Base-by-base conservation (phyloP, 768 basidiomycete species). In the Tulasnella sp. region DNA sequence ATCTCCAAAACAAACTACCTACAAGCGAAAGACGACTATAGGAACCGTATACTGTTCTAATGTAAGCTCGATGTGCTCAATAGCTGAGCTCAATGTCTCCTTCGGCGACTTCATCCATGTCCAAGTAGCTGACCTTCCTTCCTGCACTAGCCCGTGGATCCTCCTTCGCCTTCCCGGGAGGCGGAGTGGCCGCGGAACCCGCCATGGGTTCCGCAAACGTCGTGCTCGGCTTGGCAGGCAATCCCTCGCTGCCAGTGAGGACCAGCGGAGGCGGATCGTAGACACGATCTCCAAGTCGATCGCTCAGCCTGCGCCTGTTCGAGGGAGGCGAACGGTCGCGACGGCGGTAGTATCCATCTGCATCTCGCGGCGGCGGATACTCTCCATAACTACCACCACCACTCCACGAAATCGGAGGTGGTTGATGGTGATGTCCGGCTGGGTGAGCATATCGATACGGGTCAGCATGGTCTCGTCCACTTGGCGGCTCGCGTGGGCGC, bases 61-160 rank as follows among this genome's bases (percentile, higher is more conserved):
- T n/a, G n/a, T n/a, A n/a, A n/a, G n/a, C n/a, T 4, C 22, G 14
- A 59, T 12, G 5, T 17, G 34, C 69, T 77, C 72, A 78, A 64
- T 78, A 77, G 76, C 35, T 77, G 79, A 77, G 74, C 78, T 72
- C 87, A 77, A 87, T 86, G 79, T 87, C 89, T 42, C 86, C 89
- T 84, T 91, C 91, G 35, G 93, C 91, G 75, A 94, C 92, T 79
- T 91, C 83, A 82, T 98, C 95, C 89, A 97, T 92, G 81, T 98
- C 95, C 79, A 94, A 89, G 78, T 98, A 98, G 81, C 92, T 94
- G 71, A 98, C 88, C 80, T 92, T 87, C 81, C 89, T 90, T 62
- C 92, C 92, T 39, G 89, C 91, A 37, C 91, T 90, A 35, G 95
- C 92, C 44, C 95, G 84, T 52, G 95, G 95, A 79, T 98, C 95